Evolutionary conservation across 2,329 filamentous ascomycete species (phyloP).

Genomic region (Xylariaceae sp.): DNA sequence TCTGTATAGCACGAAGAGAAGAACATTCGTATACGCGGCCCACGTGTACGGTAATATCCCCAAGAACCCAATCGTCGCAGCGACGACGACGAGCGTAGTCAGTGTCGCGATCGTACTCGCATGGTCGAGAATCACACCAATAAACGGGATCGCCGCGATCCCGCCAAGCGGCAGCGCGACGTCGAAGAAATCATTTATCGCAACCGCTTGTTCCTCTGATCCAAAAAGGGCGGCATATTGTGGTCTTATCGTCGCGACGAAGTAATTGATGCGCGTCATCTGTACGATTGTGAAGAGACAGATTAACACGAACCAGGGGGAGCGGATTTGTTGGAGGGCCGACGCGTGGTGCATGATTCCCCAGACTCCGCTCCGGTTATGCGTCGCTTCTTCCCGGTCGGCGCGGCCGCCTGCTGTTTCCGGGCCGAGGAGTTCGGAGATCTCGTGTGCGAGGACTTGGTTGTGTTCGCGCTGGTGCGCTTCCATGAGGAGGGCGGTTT

Average conservation of each 20-base stretch:
- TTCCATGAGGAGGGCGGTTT: slow-evolving; percentile 49
- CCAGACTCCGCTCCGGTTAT: slow-evolving; percentile 73
- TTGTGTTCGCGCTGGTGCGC: slow-evolving; percentile 55
- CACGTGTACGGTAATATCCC: slow-evolving; percentile 64
- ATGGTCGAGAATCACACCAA: slow-evolving; percentile 73
- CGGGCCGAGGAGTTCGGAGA: slow-evolving; percentile 67
- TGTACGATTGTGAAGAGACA: slow-evolving; percentile 73
- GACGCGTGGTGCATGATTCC: slow-evolving; percentile 73
- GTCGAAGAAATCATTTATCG: slow-evolving; percentile 82
- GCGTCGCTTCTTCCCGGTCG: slow-evolving; percentile 62
- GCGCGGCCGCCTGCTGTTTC: slow-evolving; percentile 57
- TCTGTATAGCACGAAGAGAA: slow-evolving; percentile 76
- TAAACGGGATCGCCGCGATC: slow-evolving; percentile 79
- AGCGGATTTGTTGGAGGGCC: slow-evolving; percentile 66
- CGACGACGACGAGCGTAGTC: slow-evolving; percentile 60
- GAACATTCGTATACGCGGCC: slow-evolving; percentile 70
- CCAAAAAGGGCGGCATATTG: slow-evolving; percentile 75
- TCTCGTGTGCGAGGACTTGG: slow-evolving; percentile 61
- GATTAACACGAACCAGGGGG: slow-evolving; percentile 80
- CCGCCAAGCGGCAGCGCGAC: slow-evolving; percentile 78
- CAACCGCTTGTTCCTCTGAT: slow-evolving; percentile 54
- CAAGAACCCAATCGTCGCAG: slow-evolving; percentile 70
- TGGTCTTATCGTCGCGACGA: slow-evolving; percentile 77
- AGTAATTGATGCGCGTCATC: slow-evolving; percentile 85
- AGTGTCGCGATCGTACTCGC: slow-evolving; percentile 69